Conservation (phyloP, 345 rosid genomes). For the Salix purpurea region DNA sequence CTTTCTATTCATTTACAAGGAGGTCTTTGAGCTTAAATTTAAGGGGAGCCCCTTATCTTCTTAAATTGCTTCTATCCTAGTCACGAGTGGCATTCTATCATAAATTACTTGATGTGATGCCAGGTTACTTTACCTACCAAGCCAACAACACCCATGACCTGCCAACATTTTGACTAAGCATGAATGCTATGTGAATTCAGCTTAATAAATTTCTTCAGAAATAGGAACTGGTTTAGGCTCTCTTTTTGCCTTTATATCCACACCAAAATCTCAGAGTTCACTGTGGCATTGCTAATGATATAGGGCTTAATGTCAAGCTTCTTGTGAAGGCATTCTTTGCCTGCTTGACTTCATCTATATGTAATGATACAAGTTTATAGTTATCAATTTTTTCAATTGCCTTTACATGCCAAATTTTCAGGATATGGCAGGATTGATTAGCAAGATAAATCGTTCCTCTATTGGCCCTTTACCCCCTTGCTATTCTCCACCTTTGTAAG, state of each 20-base stretch:
- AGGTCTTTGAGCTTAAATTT: not conserved
- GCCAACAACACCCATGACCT: not conserved
- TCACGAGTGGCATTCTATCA: not conserved
- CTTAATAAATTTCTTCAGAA: not conserved
- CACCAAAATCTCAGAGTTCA: not conserved
- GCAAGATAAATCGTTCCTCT: slow-evolving; percentile 97
- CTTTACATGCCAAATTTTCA: slow-evolving; percentile 27
- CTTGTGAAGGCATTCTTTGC: slow-evolving; percentile 1
- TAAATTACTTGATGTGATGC: not conserved
- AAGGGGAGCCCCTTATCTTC: not conserved
- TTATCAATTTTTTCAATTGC: slow-evolving; percentile 13
- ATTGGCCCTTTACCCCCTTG: slow-evolving; percentile 92
- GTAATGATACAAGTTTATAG: not conserved
- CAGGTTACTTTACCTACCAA: not conserved
- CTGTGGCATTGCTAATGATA: not conserved
- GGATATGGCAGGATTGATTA: slow-evolving; percentile 99
- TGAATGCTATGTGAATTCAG: not conserved
- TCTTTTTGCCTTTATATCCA: not conserved
- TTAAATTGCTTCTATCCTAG: not conserved
- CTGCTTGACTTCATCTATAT: not conserved
- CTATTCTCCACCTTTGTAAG: slow-evolving; percentile 93
- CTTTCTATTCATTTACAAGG: not conserved
- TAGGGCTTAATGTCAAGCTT: not conserved
- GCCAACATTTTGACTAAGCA: not conserved
- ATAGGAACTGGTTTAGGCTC: not conserved